phyloP scores from a whole-genome alignment of 1,284 basidiomycete genomes.

The Anthracocystis walkeri region DNA sequence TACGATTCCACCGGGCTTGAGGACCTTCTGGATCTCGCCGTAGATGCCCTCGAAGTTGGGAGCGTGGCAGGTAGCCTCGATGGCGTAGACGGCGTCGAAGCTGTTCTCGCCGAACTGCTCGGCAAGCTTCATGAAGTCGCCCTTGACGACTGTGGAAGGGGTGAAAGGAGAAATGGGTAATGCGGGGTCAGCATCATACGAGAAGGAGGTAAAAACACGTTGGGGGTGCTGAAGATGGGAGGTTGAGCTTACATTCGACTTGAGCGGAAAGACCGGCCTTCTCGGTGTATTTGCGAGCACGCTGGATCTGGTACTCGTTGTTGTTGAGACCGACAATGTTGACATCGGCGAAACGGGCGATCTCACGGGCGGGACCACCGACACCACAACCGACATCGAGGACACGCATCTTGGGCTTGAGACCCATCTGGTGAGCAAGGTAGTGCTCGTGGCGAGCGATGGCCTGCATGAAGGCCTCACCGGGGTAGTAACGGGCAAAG shows the following conservation, averaged over 20 bases:
- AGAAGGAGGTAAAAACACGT: neutral
- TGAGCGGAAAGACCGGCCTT: constrained; percentile 81
- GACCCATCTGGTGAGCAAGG: constrained; percentile 76
- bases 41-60: constrained; percentile 96
- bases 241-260: constrained; percentile 74
- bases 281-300: constrained; percentile 86
- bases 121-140: constrained; percentile 92
- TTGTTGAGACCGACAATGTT: constrained; percentile 92
- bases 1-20: constrained; percentile 95
- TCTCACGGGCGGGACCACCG: constrained; percentile 95
- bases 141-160: constrained; percentile 56
- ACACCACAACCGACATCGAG: constrained; percentile 98
- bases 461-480: constrained; percentile 84
- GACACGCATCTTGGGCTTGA: constrained; percentile 88
- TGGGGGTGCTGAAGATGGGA: neutral
- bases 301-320: constrained; percentile 93
- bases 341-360: constrained; percentile 89
- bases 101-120: constrained; percentile 93
- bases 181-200: neutral
- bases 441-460: constrained; percentile 98
- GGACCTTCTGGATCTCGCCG: constrained; percentile 89
- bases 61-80: constrained; percentile 97
- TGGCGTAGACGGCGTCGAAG: constrained; percentile 98
- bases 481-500: constrained; percentile 97
- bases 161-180: neutral